Evolutionary conservation across 805 yeast genomes (phyloP), one percentile per base, ranked within the genome.

Genomic region (Danielia oregonensis): DNA sequence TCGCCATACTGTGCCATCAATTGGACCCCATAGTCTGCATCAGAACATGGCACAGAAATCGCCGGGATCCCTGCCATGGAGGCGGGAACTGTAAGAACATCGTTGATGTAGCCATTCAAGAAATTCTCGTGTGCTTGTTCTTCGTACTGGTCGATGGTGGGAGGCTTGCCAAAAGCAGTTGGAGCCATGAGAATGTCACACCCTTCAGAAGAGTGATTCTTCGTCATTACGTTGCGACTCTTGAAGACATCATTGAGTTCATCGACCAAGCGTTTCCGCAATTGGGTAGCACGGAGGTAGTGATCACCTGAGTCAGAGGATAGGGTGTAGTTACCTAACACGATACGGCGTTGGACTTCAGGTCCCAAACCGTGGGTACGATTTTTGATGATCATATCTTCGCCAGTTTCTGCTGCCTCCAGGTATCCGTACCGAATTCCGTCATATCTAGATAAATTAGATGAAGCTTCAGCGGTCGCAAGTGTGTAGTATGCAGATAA

Each of bases 11-110:
- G 97, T 1, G 89, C 95, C 52, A 82, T 74, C 2, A 93, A 46
- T 53, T 94, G 97, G 17, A 93, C 63, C 0, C 96, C 96, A 13
- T 34, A 39, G 26, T 34, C 42, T 2, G 50, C 50, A 2, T 38
- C 38, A 5, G 43, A 49, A 47, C 72, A 69, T 0, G 99, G 99
- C 2, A 89, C 63, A 2, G 83, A 74, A 8, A 91, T 70, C 0
- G 95, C 77, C 1, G 99, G 99, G 2, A 91, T 56, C 0, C 97
- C 97, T 0, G 95, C 94, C 38, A 94, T 60, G 1, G 95, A 88
- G 26, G 93, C 84, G 0, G 98, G 97, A 4, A 88, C 83, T 0
- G 96, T 86, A 37, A 88, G 70, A 0, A 84, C 77, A 57, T 93
- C 99, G 55, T 87, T 85, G 34, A 82, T 67, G 48, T 84, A 88